Evolutionary conservation across 306 rosid species (phyloP), one percentile per base, ranked within the genome.

Genomic region (Begonia peltatifolia): DNA sequence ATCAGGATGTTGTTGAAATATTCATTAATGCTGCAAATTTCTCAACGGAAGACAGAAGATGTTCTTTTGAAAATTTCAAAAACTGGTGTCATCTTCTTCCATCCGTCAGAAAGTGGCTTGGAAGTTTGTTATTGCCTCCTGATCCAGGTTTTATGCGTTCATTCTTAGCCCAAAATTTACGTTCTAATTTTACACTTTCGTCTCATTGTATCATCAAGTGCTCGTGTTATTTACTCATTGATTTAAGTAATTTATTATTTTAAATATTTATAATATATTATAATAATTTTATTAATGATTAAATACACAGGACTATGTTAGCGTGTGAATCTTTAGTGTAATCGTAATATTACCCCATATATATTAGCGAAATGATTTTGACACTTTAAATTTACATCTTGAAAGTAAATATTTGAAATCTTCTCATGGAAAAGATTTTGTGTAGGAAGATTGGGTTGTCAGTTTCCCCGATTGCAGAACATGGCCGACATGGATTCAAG

Each of bases 51-150:
- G 67, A 69, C 9, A 77, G 63, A 54, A 76, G 63, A 36, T 52
- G 72, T 59, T 54, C 97, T 63, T 75, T 78, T 49, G 84, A 78
- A 73, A 87, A 90, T 71, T 90, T 80, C 79, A 78, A 65, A 76
- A 73, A 70, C 65, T 90, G 95, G 97, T 80, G 84, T 56, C 38
- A 77, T 59, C 78, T 67, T 64, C 52, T 85, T 43, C 95, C 97
- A 20, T 71, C 87, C 41, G 70, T 68, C 60, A 82, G 71, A 78
- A 85, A 85, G 80, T 77, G 78, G 68, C 94, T 90, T 62, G 95
- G 94, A 57, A 67, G 85, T 80, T 70, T 90, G 69, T 65, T 90
- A 71, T 70, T 68, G 68, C 73, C 82, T 11, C 84, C 92, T 50
- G 80, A 73, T 61, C 62, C 81, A 60, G 97, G 97, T 82, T 35